A percentile compares a stretch with the other conserved stretches of the same genome.
These are phyloP conservation scores for Populus alba DNA, from an alignment of 345 rosid species.

Conservation along the genomic window DNA sequence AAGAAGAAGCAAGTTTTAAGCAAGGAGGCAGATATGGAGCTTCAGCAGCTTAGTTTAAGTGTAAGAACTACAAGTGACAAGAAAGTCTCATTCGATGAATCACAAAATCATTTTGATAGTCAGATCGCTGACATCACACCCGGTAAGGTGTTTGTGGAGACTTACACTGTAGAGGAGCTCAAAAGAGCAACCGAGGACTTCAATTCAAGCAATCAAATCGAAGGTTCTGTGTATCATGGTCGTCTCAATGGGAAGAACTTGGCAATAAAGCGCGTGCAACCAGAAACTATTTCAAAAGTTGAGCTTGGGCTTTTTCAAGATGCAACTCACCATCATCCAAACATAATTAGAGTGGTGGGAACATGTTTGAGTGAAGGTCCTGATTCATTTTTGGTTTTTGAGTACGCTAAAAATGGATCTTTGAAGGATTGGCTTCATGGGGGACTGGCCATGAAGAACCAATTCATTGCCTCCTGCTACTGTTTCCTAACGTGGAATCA, in stretches of 20 bases:
- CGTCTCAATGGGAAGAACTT: constrained; percentile 77
- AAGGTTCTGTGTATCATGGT: constrained; percentile 73
- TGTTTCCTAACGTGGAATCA: constrained; percentile 89
- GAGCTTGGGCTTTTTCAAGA: constrained; percentile 49
- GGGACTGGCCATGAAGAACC: constrained; percentile 87
- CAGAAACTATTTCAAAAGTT: constrained; percentile 41
- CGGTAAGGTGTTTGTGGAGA: constrained; percentile 44
- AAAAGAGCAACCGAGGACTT: constrained; percentile 79
- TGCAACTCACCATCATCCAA: constrained; percentile 65
- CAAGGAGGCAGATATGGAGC: constrained; percentile 48
- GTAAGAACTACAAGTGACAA: constrained; percentile 78
- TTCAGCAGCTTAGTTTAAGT: constrained; percentile 70
- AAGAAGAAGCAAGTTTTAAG: constrained; percentile 36
- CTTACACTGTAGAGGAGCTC: constrained; percentile 57
- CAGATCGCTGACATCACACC: constrained; percentile 42
- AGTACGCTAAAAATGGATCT: constrained; percentile 83
- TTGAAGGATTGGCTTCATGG: constrained; percentile 91
- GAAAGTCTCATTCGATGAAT: constrained; percentile 80
- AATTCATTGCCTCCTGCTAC: constrained; percentile 83
- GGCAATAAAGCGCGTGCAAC: constrained; percentile 50
- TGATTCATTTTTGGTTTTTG: constrained; percentile 57
- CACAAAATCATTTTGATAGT: constrained; percentile 49
- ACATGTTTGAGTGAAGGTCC: constrained; percentile 48
- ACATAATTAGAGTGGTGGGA: constrained; percentile 71
- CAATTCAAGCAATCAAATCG: constrained; percentile 63